Conservation (phyloP, 1,284 basidiomycete genomes). For the Cryptococcus sp. region DNA sequence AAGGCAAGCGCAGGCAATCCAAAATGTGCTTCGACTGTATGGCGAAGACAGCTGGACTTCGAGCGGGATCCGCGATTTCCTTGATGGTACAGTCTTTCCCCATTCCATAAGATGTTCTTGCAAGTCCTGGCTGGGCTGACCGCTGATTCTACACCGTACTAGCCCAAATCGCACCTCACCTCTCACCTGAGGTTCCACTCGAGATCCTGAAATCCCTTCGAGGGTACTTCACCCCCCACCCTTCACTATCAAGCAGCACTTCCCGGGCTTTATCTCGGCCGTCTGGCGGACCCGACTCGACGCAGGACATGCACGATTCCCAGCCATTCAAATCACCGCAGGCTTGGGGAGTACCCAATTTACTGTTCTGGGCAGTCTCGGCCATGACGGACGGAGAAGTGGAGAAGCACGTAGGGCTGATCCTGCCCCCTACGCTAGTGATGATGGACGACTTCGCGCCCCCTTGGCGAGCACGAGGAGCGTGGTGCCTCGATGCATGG, state of each 20-base stretch:
- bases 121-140: constrained; percentile 6
- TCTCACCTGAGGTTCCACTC: constrained; percentile 20
- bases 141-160: too few relatives aligned
- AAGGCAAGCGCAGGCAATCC: constrained; percentile 28
- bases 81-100: constrained; percentile 30
- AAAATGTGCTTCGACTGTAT: constrained; percentile 29
- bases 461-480: constrained; percentile 40
- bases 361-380: constrained; percentile 30
- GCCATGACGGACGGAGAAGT: constrained; percentile 21
- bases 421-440: constrained; percentile 50
- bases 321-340: constrained; percentile 35
- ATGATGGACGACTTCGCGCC: constrained; percentile 54
- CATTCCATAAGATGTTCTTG: background rate
- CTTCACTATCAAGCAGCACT: constrained; percentile 30
- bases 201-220: constrained; percentile 24
- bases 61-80: constrained; percentile 6
- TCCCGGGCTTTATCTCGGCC: constrained; percentile 32
- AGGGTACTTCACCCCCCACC: constrained; percentile 35
- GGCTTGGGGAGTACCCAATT: constrained; percentile 39
- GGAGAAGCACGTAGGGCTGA: constrained; percentile 38
- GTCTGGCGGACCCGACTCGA: constrained; percentile 31
- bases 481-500: constrained; percentile 37
- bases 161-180: constrained; percentile 7
- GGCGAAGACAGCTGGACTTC: constrained; percentile 40
- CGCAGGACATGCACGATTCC: constrained; percentile 38